A percentile compares a stretch with the other conserved stretches of the same genome.
Conservation (phyloP, 768 basidiomycete genomes). For the Phaffia australis region DNA sequence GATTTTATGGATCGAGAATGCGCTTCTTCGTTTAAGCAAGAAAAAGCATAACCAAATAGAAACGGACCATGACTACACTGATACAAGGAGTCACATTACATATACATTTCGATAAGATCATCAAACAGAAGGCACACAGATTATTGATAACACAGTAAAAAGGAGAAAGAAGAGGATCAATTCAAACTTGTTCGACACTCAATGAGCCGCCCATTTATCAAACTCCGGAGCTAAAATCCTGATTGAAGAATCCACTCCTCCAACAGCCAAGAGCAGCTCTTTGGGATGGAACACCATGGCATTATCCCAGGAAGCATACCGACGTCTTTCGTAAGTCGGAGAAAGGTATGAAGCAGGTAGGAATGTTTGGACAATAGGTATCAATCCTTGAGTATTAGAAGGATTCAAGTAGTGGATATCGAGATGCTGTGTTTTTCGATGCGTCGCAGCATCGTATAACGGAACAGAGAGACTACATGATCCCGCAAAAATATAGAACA, state of each 20-base stretch:
- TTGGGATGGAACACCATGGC: constrained; percentile 38
- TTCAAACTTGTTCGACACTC: no score
- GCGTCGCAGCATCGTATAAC: constrained; percentile 31
- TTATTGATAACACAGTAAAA: no score
- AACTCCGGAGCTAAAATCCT: constrained; percentile 15
- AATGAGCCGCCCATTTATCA: constrained; percentile 16
- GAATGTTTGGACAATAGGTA: constrained; percentile 28
- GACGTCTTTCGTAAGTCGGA: constrained; percentile 13
- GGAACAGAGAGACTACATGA: constrained; percentile 17
- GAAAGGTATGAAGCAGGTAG: constrained; percentile 31
- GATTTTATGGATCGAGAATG: no score
- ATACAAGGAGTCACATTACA: no score
- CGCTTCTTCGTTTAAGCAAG: no score
- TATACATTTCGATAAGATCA: no score
- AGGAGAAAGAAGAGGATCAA: no score
- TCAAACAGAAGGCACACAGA: no score
- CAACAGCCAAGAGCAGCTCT: constrained; percentile 37
- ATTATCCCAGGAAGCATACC: constrained; percentile 34
- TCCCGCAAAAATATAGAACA: constrained; percentile 10
- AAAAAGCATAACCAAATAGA: no score
- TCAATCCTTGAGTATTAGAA: constrained; percentile 4
- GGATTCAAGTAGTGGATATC: constrained; percentile 34
- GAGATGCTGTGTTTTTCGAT: constrained; percentile 32
- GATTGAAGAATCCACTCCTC: constrained; percentile 32
- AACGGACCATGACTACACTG: no score